These are phyloP conservation scores for Fusarium falciforme DNA, from an alignment of 2,329 filamentous ascomycete genomes.

Conservation along the genomic window DNA sequence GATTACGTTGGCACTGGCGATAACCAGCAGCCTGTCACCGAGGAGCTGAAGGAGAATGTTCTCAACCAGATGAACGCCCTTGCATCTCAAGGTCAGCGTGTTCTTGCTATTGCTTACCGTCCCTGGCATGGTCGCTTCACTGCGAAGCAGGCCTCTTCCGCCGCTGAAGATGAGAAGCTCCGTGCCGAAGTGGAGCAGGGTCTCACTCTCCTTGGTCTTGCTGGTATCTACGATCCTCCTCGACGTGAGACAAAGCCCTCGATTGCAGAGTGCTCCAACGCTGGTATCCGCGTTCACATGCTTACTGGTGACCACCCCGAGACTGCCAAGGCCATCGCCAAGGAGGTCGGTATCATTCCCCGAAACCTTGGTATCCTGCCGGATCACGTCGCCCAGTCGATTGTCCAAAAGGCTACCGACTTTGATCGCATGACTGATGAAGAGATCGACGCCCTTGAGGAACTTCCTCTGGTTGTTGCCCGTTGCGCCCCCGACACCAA, in stretches of 20 bases:
- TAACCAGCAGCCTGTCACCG: slow-evolving; percentile 59
- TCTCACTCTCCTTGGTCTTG: slow-evolving; percentile 82
- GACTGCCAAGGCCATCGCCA: slow-evolving; percentile 82
- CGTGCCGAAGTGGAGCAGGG: slow-evolving; percentile 74
- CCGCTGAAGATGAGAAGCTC: slow-evolving; percentile 56
- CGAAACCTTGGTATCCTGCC: slow-evolving; percentile 69
- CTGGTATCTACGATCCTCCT: slow-evolving; percentile 88
- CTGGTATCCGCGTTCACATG: slow-evolving; percentile 86
- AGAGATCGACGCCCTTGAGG: slow-evolving; percentile 79
- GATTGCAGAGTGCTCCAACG: slow-evolving; percentile 76
- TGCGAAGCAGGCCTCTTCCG: slow-evolving; percentile 48
- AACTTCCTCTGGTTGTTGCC: slow-evolving; percentile 84
- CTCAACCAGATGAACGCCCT: slow-evolving; percentile 68
- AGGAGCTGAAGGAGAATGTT: slow-evolving; percentile 61
- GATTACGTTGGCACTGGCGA: slow-evolving; percentile 58
- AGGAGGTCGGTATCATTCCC: slow-evolving; percentile 82
- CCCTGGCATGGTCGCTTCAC: slow-evolving; percentile 64
- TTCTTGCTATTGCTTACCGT: slow-evolving; percentile 77
- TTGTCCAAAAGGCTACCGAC: slow-evolving; percentile 80
- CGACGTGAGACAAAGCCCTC: slow-evolving; percentile 81
- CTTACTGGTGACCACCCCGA: slow-evolving; percentile 85
- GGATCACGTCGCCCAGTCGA: slow-evolving; percentile 70
- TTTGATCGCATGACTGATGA: slow-evolving; percentile 82
- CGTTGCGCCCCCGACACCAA: slow-evolving; percentile 89
- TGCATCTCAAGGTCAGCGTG: slow-evolving; percentile 76